phyloP scores from a whole-genome alignment of 345 rosid genomes.

The Salix brachista region DNA sequence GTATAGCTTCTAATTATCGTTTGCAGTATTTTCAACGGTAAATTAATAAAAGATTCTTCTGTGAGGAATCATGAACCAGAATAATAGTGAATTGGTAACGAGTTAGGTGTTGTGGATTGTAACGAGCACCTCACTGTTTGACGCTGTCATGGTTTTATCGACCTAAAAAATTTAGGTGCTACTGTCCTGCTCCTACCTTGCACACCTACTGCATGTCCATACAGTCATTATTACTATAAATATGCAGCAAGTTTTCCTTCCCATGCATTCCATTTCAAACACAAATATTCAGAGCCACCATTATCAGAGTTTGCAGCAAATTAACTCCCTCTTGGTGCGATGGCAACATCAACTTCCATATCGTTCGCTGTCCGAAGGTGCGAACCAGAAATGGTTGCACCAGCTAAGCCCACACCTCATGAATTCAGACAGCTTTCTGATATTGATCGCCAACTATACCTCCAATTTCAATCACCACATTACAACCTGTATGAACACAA shows the following conservation, averaged over 20 bases:
- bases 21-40: no score
- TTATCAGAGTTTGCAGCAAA: neutral
- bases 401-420: constrained; percentile 15
- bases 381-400: constrained; percentile 7
- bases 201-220: neutral
- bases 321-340: neutral
- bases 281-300: neutral
- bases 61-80: no score
- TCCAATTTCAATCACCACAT: constrained; percentile 12
- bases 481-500: neutral
- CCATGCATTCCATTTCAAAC: neutral
- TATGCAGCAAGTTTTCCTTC: neutral
- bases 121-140: neutral
- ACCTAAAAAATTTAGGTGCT: neutral
- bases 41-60: no score
- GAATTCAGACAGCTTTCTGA: constrained; percentile 19
- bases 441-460: constrained; percentile 18
- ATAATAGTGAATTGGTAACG: no score
- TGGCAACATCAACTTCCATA: neutral
- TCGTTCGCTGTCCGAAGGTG: constrained; percentile 10
- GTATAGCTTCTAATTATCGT: no score
- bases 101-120: no score
- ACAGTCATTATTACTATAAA: neutral
- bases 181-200: no score
- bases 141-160: neutral